Base-by-base conservation (phyloP, 2,329 filamentous ascomycete species). In the Claviceps spartinae region DNA sequence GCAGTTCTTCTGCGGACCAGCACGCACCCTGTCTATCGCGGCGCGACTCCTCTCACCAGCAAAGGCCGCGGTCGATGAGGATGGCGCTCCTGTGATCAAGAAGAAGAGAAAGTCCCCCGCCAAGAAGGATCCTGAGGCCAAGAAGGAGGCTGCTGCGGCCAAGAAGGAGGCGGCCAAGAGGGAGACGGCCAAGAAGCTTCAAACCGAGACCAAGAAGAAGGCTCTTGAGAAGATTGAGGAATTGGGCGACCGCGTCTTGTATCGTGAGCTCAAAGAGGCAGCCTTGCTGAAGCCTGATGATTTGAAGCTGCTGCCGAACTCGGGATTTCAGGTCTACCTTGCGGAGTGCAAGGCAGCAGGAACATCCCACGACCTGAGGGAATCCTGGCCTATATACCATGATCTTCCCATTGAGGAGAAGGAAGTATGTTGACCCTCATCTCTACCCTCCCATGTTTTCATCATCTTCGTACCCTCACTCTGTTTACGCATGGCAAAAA, bases 101-200 rank as follows among this genome's bases (percentile, higher is more conserved):
- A 47, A 47, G 57, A 62, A 61, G 58, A 58, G 60, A 41, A 61
- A 79, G 78, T 64, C 43, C 14, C 76, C 58, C 74, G 55, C 26
- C 52, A 59, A 41, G 50, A 59, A 61, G 24, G 34, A 47, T n/a
- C 26, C 20, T 2, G 44, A 6, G n/a, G 2, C 13, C 44, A 22
- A 47, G 14, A 30, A 45, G 43, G 63, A 62, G 61, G 81, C 40
- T n/a, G 40, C 54, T 7, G 13, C 5, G 38, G 14, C 71, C 75
- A 42, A 54, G 71, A 4, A 71, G 66, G 74, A 26, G 70, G 77
- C 58, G 74, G 55, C 36, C 50, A 26, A 26, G 24, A 26, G 7
- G 24, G 74, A 26, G 70, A 76, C 58, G 74, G 55, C 36, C 50
- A 26, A 26, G 24, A 26, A 26, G 24, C 24, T 7, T 6, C 24